Evolutionary conservation across 2,329 filamentous ascomycete genomes (phyloP), one percentile per base, ranked within the genome.

Genomic region (Leptographium lundbergii): DNA sequence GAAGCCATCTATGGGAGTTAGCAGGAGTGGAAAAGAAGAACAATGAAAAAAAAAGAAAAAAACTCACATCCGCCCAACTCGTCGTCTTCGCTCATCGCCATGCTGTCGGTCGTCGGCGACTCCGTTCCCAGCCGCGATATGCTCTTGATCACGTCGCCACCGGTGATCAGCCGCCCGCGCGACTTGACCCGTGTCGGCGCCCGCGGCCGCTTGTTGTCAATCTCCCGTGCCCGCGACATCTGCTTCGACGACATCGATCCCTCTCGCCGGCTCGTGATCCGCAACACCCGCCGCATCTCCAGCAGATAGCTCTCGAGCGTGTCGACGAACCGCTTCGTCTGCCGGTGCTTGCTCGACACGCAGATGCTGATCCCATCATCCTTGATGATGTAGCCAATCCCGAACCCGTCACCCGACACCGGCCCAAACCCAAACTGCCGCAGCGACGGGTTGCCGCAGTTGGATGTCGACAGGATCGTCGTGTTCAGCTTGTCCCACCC

Each of bases 361-460:
- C 94, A 97, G 62, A 99, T 92, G 54, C 86, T 90, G 61, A 97
- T 88, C 55, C 84, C 81, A 57, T 94, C 89, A 65, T 95, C 90
- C 73, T 99, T 99, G 80, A 99, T 96, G 67, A 99, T 97, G 75
- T 99, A 99, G 2, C 94, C 94, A 59, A 99, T 96, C 34, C 94
- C 94, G 68, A 97, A 97, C 0, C 94, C 94, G 64, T 96, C 91
- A 2, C 86, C 92, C 0, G 89, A 92, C 0, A 92, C 95, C 1
- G 94, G 94, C 0, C 94, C 94, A 69, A 99, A 99, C 4, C 94
- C 94, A 67, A 99, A 99, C 67, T 97, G 92, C 2, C 94, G 85
- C 22, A 99, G 83, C 0, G 87, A 90, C 0, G 94, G 94, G 72
- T 97, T 99, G 61, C 94, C 94, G 72, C 94, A 99, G 77, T 99